phyloP scores from a whole-genome alignment of 495 filamentous ascomycete species.

The Oidiodendron maius region DNA sequence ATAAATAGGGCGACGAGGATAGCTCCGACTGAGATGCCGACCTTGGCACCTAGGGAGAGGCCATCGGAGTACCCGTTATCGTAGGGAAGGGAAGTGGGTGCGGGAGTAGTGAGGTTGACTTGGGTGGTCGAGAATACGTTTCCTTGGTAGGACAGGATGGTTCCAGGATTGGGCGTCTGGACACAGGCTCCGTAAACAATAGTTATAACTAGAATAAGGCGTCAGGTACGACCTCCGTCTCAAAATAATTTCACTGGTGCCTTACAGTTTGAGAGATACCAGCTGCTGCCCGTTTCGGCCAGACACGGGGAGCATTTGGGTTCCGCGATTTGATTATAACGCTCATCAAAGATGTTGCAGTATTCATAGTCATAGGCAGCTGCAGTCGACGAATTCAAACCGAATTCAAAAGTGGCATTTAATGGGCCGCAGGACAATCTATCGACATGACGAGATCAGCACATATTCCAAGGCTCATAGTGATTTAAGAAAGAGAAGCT shows the following conservation, averaged over 20 bases:
- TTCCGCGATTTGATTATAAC: neutral
- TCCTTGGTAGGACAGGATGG: slow-evolving; percentile 36
- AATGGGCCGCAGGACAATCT: slow-evolving; percentile 17
- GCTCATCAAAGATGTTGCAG: no score
- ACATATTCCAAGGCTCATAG: no score
- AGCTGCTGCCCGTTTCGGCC: neutral
- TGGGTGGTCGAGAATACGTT: slow-evolving; percentile 36
- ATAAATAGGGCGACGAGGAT: slow-evolving; percentile 36
- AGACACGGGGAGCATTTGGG: slow-evolving; percentile 17
- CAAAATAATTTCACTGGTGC: no score
- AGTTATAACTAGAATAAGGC: slow-evolving; percentile 28
- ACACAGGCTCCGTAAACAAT: slow-evolving; percentile 43
- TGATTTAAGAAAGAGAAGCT: neutral
- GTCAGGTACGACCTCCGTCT: neutral
- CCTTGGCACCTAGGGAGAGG: slow-evolving; percentile 41
- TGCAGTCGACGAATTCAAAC: no score
- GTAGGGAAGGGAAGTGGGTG: neutral
- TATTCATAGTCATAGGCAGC: no score
- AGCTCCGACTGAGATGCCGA: slow-evolving; percentile 45
- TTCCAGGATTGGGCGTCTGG: slow-evolving; percentile 37
- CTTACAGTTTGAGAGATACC: slow-evolving; percentile 21
- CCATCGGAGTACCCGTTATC: slow-evolving; percentile 23
- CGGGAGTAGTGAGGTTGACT: slow-evolving; percentile 30
- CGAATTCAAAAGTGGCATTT: slow-evolving; percentile 15
- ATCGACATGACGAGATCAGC: neutral